Percentiles rank a stretch among this genome's conserved stretches.
These are phyloP conservation scores for Botrytis squamosa DNA, from an alignment of 2,329 filamentous ascomycete genomes.

Conservation along the genomic window DNA sequence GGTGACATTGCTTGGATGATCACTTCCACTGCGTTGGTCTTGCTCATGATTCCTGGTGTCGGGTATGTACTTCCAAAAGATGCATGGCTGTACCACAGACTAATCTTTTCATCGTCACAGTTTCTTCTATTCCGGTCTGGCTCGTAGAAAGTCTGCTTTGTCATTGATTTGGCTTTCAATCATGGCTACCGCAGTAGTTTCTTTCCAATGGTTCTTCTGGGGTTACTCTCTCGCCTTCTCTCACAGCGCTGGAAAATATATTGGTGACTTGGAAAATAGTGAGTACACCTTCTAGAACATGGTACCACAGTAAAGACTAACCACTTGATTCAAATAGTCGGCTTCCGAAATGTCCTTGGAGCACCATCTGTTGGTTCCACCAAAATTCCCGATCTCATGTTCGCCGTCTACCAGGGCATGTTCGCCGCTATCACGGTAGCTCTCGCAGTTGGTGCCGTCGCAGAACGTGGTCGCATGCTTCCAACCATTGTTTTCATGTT, in stretches of 20 bases:
- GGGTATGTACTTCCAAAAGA: constrained; percentile 50
- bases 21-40: constrained; percentile 74
- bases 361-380: constrained; percentile 70
- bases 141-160: constrained; percentile 82
- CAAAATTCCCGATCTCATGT: constrained; percentile 78
- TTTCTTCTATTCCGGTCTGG: constrained; percentile 92
- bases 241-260: constrained; percentile 58
- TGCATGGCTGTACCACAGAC: constrained; percentile 24
- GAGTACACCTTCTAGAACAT: constrained; percentile 16
- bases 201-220: constrained; percentile 80
- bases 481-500: constrained; percentile 92
- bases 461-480: constrained; percentile 83
- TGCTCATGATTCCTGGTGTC: constrained; percentile 91
- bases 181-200: constrained; percentile 79
- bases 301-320: neutral
- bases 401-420: constrained; percentile 85
- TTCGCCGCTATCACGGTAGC: constrained; percentile 85
- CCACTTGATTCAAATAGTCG: constrained; percentile 46
- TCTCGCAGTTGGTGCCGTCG: constrained; percentile 78
- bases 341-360: constrained; percentile 72
- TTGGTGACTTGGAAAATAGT: constrained; percentile 73
- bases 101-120: constrained; percentile 29
- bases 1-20: constrained; percentile 88
- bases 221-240: constrained; percentile 49
- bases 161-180: constrained; percentile 89